phyloP scores from a whole-genome alignment of 2,329 filamentous ascomycete genomes.

The Ophiostoma triangulosporum region DNA sequence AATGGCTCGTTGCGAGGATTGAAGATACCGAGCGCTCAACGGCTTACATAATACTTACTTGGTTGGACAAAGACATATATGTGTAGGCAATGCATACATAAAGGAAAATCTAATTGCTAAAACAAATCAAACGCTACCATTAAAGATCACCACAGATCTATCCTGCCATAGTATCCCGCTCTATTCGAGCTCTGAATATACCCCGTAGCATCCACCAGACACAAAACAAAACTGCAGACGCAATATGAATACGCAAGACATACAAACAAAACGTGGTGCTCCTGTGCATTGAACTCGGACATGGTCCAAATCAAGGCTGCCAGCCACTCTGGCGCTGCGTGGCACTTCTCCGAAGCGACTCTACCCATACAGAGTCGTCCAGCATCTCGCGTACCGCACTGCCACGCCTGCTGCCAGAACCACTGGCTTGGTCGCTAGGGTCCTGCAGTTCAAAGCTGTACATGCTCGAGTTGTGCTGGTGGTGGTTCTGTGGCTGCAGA shows the following conservation, averaged over 20 bases:
- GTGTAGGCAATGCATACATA: not conserved
- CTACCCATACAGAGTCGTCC: slow-evolving; percentile 83
- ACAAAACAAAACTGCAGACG: not conserved
- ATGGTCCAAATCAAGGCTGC: not conserved
- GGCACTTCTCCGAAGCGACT: slow-evolving; percentile 80
- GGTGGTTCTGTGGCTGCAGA: slow-evolving; percentile 16
- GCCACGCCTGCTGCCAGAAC: slow-evolving; percentile 41
- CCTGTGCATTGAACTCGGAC: not conserved
- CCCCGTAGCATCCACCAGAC: not conserved
- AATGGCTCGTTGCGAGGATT: too few species aligned
- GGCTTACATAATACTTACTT: too few species aligned
- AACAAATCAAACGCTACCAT: not conserved
- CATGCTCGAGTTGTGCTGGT: slow-evolving; percentile 34
- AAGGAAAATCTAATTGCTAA: not conserved
- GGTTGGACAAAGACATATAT: not conserved
- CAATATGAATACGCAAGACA: not conserved
- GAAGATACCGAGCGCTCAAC: too few species aligned
- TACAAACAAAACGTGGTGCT: not conserved
- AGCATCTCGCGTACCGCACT: slow-evolving; percentile 70
- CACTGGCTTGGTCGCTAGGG: slow-evolving; percentile 19
- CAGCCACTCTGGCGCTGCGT: slow-evolving; percentile 36
- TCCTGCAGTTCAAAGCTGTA: slow-evolving; percentile 48
- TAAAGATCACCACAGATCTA: not conserved
- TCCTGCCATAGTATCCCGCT: not conserved
- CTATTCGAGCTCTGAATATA: not conserved